Evolutionary conservation across 257 asterid species (phyloP).

Genomic region (Linaria vulgaris): DNA sequence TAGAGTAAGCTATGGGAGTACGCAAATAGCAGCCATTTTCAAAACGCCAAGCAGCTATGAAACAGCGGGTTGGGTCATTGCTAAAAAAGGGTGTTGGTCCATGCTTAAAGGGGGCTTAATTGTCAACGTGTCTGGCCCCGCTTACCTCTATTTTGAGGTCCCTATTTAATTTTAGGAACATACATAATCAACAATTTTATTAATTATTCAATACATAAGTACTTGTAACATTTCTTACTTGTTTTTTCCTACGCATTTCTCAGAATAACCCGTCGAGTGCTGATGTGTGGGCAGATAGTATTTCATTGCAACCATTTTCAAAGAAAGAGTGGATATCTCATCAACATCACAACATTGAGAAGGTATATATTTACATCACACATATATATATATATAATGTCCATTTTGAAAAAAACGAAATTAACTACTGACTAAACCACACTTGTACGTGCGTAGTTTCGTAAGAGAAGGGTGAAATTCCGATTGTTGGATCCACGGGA

Average conservation of each 20-base stretch:
- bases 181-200: too few relatives aligned
- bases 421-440: too few relatives aligned
- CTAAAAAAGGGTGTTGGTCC: conserved; percentile 48
- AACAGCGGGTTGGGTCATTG: conserved; percentile 34
- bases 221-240: too few relatives aligned
- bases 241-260: not conserved
- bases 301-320: conserved; percentile 37
- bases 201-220: too few relatives aligned
- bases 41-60: not conserved
- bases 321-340: conserved; percentile 35
- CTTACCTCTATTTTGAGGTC: conserved; percentile 39
- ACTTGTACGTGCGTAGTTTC: too few relatives aligned
- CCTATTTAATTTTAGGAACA: too few relatives aligned
- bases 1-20: conserved; percentile 38
- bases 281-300: conserved; percentile 30
- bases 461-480: conserved; percentile 29
- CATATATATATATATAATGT: not conserved
- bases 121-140: conserved; percentile 33
- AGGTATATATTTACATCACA: conserved; percentile 18
- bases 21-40: conserved; percentile 31
- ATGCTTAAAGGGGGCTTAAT: conserved; percentile 47
- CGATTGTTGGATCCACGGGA: conserved; percentile 14
- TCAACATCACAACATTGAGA: conserved; percentile 21
- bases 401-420: too few relatives aligned
- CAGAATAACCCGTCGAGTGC: conserved; percentile 12